These are phyloP conservation scores for Ceratobasidium papillatum DNA, from an alignment of 1,284 basidiomycete species.

Conservation along the genomic window DNA sequence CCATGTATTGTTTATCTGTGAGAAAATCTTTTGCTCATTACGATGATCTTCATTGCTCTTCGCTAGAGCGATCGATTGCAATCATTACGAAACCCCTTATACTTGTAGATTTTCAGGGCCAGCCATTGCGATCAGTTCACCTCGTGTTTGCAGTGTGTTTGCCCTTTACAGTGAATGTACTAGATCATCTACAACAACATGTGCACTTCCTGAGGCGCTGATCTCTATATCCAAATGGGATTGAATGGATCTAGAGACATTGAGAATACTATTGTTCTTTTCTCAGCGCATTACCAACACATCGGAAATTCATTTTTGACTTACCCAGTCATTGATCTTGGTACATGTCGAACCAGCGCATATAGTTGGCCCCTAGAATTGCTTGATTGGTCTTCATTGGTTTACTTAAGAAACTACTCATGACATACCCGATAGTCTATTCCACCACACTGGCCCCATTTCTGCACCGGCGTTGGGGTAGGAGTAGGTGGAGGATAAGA, in stretches of 20 bases:
- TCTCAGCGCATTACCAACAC: neutral
- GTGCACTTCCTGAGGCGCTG: neutral
- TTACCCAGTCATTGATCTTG: neutral
- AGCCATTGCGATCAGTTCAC: neutral
- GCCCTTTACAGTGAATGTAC: no score
- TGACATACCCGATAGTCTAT: neutral
- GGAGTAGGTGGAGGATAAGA: neutral
- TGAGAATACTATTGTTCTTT: neutral
- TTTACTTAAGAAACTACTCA: neutral
- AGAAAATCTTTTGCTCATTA: neutral
- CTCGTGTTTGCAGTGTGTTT: neutral
- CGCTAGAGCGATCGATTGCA: neutral
- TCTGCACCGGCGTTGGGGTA: neutral
- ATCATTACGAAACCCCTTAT: no score
- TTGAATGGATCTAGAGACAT: neutral
- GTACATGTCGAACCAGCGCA: slow-evolving; percentile 11
- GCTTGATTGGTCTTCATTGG: no score
- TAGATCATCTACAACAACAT: no score
- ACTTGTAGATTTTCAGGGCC: neutral
- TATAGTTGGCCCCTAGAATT: slow-evolving; percentile 5
- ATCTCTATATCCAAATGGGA: neutral
- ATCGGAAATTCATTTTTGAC: neutral
- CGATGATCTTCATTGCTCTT: neutral
- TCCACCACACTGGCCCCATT: slow-evolving; percentile 18
- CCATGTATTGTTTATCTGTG: neutral